Evolutionary conservation across 306 rosid genomes (phyloP).

Genomic region (Vigna hirtella): DNA sequence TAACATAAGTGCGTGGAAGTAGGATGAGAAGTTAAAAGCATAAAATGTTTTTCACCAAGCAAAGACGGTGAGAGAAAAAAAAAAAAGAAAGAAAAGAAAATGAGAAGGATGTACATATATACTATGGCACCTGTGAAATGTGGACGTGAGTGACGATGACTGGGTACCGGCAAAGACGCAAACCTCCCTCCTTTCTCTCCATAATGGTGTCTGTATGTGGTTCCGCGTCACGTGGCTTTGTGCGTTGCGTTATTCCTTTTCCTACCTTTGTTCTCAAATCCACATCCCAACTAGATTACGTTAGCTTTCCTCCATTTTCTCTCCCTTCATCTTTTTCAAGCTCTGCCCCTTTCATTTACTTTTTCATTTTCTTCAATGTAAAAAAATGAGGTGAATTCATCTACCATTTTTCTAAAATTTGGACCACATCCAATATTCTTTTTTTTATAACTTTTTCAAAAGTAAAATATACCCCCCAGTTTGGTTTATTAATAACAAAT

Average conservation of each 20-base stretch:
- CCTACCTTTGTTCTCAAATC: constrained; percentile 47
- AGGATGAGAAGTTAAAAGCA: neutral
- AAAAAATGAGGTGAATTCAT: constrained; percentile 18
- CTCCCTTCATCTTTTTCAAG: constrained; percentile 13
- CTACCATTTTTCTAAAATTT: neutral
- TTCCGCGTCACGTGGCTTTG: constrained; percentile 66
- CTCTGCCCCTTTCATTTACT: neutral
- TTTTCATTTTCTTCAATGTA: neutral
- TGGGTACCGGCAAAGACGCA: constrained; percentile 47
- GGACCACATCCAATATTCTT: constrained; percentile 6
- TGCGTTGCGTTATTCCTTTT: constrained; percentile 52
- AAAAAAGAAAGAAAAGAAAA: constrained; percentile 32
- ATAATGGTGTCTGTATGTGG: constrained; percentile 47
- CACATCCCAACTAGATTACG: constrained; percentile 40
- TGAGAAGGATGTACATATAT: neutral
- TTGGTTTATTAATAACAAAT: neutral
- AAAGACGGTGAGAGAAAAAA: constrained; percentile 29
- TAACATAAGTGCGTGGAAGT: neutral
- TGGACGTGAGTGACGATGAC: constrained; percentile 53
- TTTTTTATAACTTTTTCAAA: neutral
- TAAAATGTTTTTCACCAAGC: constrained; percentile 22
- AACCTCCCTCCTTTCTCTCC: constrained; percentile 23
- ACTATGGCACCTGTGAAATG: constrained; percentile 55
- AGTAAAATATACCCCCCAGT: neutral
- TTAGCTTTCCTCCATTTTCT: constrained; percentile 42